Evolutionary conservation across 352 stramenopile species (phyloP).

Genomic region (Hyaloperonospora arabidopsidis): DNA sequence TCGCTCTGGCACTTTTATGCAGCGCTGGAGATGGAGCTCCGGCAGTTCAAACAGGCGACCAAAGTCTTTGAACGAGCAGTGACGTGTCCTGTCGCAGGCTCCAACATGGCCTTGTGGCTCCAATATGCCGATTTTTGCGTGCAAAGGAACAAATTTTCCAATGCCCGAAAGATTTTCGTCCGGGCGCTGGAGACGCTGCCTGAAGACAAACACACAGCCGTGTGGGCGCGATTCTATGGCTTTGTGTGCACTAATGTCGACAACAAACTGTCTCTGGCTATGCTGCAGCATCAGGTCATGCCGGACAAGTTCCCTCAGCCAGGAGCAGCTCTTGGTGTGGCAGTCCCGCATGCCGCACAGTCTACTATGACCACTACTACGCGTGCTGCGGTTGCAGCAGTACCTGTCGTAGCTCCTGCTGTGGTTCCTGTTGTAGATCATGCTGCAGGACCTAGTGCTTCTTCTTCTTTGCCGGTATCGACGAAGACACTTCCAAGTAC

Average conservation of each 20-base stretch:
- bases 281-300: slow-evolving; percentile 54
- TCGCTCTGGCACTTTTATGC: slow-evolving; percentile 51
- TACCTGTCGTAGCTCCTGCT: slow-evolving; percentile 4
- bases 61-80: slow-evolving; percentile 67
- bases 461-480: neutral
- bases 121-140: slow-evolving; percentile 69
- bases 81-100: slow-evolving; percentile 38
- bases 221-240: slow-evolving; percentile 54
- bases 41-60: slow-evolving; percentile 79
- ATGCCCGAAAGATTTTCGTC: slow-evolving; percentile 68
- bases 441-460: neutral
- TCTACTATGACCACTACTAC: neutral
- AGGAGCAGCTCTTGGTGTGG: slow-evolving; percentile 7
- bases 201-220: slow-evolving; percentile 27
- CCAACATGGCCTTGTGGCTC: slow-evolving; percentile 39
- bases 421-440: neutral
- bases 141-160: slow-evolving; percentile 65
- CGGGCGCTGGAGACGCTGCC: slow-evolving; percentile 41
- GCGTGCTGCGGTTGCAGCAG: slow-evolving; percentile 3
- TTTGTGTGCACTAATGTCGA: slow-evolving; percentile 63
- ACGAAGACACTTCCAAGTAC: slow-evolving; percentile 14
- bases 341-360: neutral
- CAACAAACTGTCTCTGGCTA: slow-evolving; percentile 37
- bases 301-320: slow-evolving; percentile 27
- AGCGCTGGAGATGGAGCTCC: slow-evolving; percentile 68